These are phyloP conservation scores for Syncephalis fuscata DNA, from an alignment of 371 early-diverging fungal genomes.

Conservation along the genomic window DNA sequence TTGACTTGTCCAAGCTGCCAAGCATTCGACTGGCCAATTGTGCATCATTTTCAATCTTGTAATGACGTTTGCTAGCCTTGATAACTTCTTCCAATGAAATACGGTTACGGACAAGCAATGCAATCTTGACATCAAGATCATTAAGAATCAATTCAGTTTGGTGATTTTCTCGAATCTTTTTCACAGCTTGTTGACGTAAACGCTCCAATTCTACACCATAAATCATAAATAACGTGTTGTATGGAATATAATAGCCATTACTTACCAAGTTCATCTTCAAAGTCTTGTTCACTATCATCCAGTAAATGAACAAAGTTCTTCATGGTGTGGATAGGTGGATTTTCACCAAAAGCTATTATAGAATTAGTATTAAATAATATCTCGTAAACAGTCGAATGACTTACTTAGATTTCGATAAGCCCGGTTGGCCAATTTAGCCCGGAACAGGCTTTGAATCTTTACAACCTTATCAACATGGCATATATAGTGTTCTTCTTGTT, in stretches of 20 bases:
- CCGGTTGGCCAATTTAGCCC: constrained; percentile 58
- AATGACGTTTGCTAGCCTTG: constrained; percentile 27
- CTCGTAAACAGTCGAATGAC: constrained; percentile 3
- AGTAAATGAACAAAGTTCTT: constrained; percentile 79
- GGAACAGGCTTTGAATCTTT: constrained; percentile 70
- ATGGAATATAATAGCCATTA: constrained; percentile 15
- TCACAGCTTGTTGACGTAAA: constrained; percentile 69
- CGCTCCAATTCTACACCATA: constrained; percentile 76
- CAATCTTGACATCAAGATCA: constrained; percentile 90
- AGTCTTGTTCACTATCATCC: constrained; percentile 81
- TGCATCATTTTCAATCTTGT: neutral
- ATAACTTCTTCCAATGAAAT: constrained; percentile 86
- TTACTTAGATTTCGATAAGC: constrained; percentile 69
- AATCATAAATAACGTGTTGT: constrained; percentile 2
- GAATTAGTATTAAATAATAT: neutral
- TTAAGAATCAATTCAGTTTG: constrained; percentile 65
- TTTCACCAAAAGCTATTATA: constrained; percentile 37
- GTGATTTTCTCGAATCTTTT: constrained; percentile 80
- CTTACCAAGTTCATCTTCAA: constrained; percentile 55
- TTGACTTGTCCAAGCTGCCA: constrained; percentile 70
- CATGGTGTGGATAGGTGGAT: constrained; percentile 62
- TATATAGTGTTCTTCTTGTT: constrained; percentile 38
- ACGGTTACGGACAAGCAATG: constrained; percentile 91
- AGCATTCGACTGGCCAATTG: constrained; percentile 8
- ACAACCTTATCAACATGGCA: constrained; percentile 55